phyloP scores from a whole-genome alignment of 768 basidiomycete species.

The Macrolepiota fuliginosa region DNA sequence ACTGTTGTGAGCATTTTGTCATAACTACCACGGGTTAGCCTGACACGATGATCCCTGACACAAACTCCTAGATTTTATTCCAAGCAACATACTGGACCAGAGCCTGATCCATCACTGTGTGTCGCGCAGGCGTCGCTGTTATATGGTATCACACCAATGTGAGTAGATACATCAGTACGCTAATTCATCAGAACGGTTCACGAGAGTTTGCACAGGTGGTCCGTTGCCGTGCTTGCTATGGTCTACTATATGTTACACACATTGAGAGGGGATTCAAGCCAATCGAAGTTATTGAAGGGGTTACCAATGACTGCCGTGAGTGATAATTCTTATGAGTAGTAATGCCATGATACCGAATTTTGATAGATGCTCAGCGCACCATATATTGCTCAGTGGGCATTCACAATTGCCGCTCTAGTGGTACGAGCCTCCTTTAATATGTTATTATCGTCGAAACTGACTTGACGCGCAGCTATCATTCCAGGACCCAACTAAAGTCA shows the following conservation, averaged over 20 bases:
- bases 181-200: neutral
- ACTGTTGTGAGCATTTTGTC: slow-evolving; percentile 33
- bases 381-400: slow-evolving; percentile 28
- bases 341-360: neutral
- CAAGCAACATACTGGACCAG: slow-evolving; percentile 28
- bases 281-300: slow-evolving; percentile 16
- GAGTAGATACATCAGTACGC: slow-evolving; percentile 7
- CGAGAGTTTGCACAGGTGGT: slow-evolving; percentile 26
- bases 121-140: slow-evolving; percentile 42
- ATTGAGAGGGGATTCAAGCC: slow-evolving; percentile 19
- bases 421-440: slow-evolving; percentile 16
- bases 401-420: slow-evolving; percentile 28
- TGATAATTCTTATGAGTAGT: neutral
- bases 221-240: slow-evolving; percentile 33
- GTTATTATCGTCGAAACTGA: neutral
- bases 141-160: slow-evolving; percentile 39
- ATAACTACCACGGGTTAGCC: neutral
- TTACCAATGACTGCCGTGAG: slow-evolving; percentile 5
- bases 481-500: slow-evolving; percentile 24
- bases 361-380: slow-evolving; percentile 33
- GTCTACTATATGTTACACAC: slow-evolving; percentile 29
- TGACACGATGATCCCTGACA: neutral
- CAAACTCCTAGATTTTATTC: slow-evolving; percentile 33
- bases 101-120: slow-evolving; percentile 38
- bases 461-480: slow-evolving; percentile 19